Evolutionary conservation across 2,329 filamentous ascomycete genomes (phyloP).

Genomic region (Leptosphaerulina australis): DNA sequence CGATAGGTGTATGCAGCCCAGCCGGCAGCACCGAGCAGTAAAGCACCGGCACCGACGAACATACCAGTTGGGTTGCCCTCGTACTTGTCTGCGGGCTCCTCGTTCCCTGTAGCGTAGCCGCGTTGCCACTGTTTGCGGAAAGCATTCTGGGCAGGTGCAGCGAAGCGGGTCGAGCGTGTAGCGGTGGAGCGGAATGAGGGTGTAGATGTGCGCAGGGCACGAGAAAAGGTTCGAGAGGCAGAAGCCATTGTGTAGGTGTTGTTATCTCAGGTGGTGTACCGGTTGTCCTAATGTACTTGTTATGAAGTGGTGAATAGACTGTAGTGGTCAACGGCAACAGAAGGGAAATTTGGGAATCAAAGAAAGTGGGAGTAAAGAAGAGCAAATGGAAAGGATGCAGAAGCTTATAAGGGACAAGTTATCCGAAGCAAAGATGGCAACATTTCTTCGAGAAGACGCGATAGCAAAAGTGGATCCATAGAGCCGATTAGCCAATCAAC

Average conservation of each 20-base stretch:
- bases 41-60: conserved; percentile 41
- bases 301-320: not conserved
- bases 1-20: conserved; percentile 61
- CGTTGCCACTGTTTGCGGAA: conserved; percentile 81
- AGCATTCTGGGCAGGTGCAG: conserved; percentile 65
- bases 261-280: not conserved
- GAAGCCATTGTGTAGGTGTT: conserved; percentile 40
- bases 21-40: conserved; percentile 36
- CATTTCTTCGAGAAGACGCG: conserved; percentile 24
- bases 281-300: not conserved
- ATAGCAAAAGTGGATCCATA: conserved; percentile 5
- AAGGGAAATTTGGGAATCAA: conserved; percentile 5
- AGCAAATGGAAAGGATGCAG: conserved; percentile 5
- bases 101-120: conserved; percentile 70
- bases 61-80: conserved; percentile 58
- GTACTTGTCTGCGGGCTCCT: conserved; percentile 52
- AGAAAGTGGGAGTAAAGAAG: conserved; percentile 11
- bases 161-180: conserved; percentile 63
- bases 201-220: conserved; percentile 48
- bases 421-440: conserved; percentile 23
- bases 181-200: conserved; percentile 63
- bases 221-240: conserved; percentile 44
- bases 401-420: conserved; percentile 22
- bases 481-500: conserved; percentile 26
- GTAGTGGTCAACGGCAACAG: conserved; percentile 20